phyloP scores from a whole-genome alignment of 306 rosid genomes.

The Glycine tomentella region DNA sequence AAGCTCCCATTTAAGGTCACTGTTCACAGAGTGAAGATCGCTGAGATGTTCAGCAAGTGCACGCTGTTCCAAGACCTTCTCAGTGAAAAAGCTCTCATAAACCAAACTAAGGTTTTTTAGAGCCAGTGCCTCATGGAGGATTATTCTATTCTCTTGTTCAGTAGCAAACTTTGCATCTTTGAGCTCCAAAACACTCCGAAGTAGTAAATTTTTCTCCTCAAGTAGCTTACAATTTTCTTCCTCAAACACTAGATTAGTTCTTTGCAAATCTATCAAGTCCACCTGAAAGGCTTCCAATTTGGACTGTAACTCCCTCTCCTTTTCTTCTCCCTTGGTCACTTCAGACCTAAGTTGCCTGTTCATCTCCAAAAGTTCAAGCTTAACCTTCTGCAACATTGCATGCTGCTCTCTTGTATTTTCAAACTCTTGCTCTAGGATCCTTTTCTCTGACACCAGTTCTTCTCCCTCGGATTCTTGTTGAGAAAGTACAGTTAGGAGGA shows the following conservation, averaged over 20 bases:
- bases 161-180: conserved; percentile 58
- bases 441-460: conserved; percentile 60
- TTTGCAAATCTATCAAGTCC: conserved; percentile 64
- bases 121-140: conserved; percentile 69
- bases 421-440: conserved; percentile 60
- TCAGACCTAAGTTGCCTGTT: conserved; percentile 61
- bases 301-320: conserved; percentile 58
- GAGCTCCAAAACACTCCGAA: conserved; percentile 62
- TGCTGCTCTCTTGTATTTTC: conserved; percentile 54
- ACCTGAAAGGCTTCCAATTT: conserved; percentile 57
- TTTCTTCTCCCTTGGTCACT: conserved; percentile 64
- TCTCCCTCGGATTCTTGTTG: conserved; percentile 65
- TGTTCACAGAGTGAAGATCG: conserved; percentile 57
- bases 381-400: conserved; percentile 63
- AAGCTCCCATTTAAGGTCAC: conserved; percentile 62
- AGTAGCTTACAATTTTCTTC: conserved; percentile 66
- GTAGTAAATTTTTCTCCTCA: conserved; percentile 68
- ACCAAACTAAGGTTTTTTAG: conserved; percentile 61
- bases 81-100: conserved; percentile 68
- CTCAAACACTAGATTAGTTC: conserved; percentile 54
- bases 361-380: conserved; percentile 67
- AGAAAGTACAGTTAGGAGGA: conserved; percentile 70
- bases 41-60: conserved; percentile 61
- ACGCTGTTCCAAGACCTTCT: conserved; percentile 68
- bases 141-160: conserved; percentile 63